These are phyloP conservation scores for Rhodotorula kratochvilovae DNA, from an alignment of 768 basidiomycete species.

Conservation along the genomic window DNA sequence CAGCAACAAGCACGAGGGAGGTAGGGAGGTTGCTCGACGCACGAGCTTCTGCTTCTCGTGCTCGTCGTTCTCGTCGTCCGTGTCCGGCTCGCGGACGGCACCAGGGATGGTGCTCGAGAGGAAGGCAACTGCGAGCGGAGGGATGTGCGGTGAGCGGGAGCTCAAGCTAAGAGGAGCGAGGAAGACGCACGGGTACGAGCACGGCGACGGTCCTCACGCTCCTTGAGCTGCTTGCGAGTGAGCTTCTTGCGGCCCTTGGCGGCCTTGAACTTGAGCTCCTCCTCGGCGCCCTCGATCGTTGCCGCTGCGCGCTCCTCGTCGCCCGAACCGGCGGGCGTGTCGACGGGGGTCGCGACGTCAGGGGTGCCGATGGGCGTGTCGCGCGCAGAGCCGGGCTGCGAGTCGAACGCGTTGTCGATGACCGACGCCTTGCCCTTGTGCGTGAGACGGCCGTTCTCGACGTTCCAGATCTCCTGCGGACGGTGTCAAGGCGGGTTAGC, in stretches of 20 bases:
- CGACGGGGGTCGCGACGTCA: slow-evolving; percentile 19
- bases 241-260: slow-evolving; percentile 40
- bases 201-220: slow-evolving; percentile 39
- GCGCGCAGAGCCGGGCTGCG: slow-evolving; percentile 27
- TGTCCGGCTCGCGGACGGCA: slow-evolving; percentile 35
- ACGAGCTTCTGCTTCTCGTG: slow-evolving; percentile 18
- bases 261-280: slow-evolving; percentile 39
- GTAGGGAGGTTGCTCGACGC: background rate
- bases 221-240: slow-evolving; percentile 39
- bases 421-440: slow-evolving; percentile 83
- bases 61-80: slow-evolving; percentile 32
- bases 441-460: slow-evolving; percentile 76
- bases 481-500: slow-evolving; percentile 46
- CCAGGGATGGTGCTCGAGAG: slow-evolving; percentile 31
- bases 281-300: slow-evolving; percentile 18
- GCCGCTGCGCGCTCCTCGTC: slow-evolving; percentile 31
- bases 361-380: slow-evolving; percentile 27
- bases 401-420: slow-evolving; percentile 71
- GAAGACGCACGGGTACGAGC: slow-evolving; percentile 28
- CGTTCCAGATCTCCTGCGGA: slow-evolving; percentile 76
- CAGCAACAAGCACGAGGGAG: background rate
- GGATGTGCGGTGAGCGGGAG: background rate
- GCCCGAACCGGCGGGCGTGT: slow-evolving; percentile 35
- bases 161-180: background rate
- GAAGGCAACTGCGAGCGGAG: slow-evolving; percentile 24